phyloP scores from a whole-genome alignment of 1,284 basidiomycete species.

The Puccinia polysora region DNA sequence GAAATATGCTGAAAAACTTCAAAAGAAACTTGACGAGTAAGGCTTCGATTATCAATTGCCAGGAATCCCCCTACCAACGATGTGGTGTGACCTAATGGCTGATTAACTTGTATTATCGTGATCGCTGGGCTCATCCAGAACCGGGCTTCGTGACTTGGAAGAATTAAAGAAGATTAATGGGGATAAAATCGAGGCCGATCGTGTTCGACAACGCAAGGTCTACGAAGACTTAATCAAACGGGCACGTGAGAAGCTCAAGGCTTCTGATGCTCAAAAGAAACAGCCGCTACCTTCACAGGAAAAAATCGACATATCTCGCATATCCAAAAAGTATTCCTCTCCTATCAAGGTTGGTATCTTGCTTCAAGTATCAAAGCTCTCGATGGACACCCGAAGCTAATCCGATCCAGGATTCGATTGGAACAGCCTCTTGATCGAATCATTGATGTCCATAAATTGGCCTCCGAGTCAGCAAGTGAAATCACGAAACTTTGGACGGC shows the following conservation, averaged over 20 bases:
- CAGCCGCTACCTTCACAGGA: too few species aligned
- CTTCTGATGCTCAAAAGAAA: not conserved
- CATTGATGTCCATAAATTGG: constrained; percentile 68
- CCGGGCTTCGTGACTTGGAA: constrained; percentile 19
- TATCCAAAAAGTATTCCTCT: constrained; percentile 25
- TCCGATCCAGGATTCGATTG: not conserved
- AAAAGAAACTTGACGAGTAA: constrained; percentile 16
- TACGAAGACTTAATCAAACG: constrained; percentile 26
- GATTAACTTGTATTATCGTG: not conserved
- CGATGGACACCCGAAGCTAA: not conserved
- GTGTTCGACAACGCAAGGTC: constrained; percentile 16
- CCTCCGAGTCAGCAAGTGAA: constrained; percentile 68
- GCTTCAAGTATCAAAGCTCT: not conserved
- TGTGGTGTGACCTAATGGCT: not conserved
- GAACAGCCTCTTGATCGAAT: constrained; percentile 70
- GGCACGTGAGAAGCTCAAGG: constrained; percentile 1
- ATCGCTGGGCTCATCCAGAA: not conserved
- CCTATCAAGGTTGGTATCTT: constrained; percentile 31
- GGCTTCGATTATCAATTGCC: not conserved
- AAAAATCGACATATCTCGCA: not conserved
- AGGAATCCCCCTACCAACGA: too few species aligned
- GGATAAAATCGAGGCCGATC: constrained; percentile 17
- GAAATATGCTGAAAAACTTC: constrained; percentile 32
- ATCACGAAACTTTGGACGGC: constrained; percentile 79
- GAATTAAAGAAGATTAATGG: constrained; percentile 27